Evolutionary conservation across 148 eudicot genomes (phyloP).

Genomic region (Rhododendron mucronatum): DNA sequence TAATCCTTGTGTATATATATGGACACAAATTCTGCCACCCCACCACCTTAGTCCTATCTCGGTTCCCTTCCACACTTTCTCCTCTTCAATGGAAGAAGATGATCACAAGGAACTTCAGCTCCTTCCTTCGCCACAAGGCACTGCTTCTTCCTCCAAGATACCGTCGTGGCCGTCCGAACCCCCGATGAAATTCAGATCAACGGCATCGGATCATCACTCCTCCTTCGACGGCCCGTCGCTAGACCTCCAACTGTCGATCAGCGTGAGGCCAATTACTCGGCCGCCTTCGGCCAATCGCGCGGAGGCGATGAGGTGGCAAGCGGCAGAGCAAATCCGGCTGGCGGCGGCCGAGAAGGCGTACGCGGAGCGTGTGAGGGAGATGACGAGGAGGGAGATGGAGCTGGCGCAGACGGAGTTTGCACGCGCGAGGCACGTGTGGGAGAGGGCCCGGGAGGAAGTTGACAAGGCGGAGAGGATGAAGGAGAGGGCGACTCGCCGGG

Average conservation of each 20-base stretch:
- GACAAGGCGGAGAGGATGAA: slow-evolving; percentile 57
- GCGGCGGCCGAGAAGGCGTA: slow-evolving; percentile 83
- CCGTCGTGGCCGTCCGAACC: slow-evolving; percentile 26
- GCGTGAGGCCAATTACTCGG: slow-evolving; percentile 25
- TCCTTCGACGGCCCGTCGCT: slow-evolving; percentile 34
- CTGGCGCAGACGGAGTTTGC: slow-evolving; percentile 80
- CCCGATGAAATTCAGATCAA: slow-evolving; percentile 11
- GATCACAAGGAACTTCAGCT: slow-evolving; percentile 66
- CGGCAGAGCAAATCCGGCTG: slow-evolving; percentile 68
- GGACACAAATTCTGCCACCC: slow-evolving; percentile 16
- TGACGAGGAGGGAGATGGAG: slow-evolving; percentile 75
- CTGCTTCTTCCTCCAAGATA: slow-evolving; percentile 14
- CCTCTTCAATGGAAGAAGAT: slow-evolving; percentile 60
- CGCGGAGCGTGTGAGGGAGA: slow-evolving; percentile 81
- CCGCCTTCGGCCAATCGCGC: slow-evolving; percentile 10
- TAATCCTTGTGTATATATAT: neutral
- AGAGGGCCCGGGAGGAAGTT: slow-evolving; percentile 72
- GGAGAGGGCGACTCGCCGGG: slow-evolving; percentile 34
- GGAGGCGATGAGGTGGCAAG: slow-evolving; percentile 70
- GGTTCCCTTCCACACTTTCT: neutral
- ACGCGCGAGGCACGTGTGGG: slow-evolving; percentile 73
- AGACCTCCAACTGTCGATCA: slow-evolving; percentile 75
- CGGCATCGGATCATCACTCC: neutral
- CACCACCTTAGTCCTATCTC: slow-evolving; percentile 12
- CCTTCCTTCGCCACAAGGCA: slow-evolving; percentile 44